These are phyloP conservation scores for Cutaneotrichosporon daszewskae DNA, from an alignment of 1,284 basidiomycete species.

Conservation along the genomic window DNA sequence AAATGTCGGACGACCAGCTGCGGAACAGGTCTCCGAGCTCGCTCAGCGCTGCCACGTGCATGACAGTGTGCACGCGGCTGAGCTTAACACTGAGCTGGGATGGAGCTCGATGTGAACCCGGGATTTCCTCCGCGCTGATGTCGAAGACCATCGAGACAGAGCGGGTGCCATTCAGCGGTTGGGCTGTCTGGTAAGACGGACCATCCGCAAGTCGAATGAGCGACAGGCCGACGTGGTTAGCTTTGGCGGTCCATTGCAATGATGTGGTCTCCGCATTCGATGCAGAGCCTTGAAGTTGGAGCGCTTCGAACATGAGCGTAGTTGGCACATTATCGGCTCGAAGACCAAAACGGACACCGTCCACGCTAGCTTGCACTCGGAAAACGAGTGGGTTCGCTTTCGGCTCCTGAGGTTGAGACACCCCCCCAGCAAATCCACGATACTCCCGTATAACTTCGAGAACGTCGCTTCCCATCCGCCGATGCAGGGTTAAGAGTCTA, in stretches of 20 bases:
- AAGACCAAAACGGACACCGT: slow-evolving; percentile 35
- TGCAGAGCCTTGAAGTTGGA: slow-evolving; percentile 27
- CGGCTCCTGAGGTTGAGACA: neutral
- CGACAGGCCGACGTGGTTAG: slow-evolving; percentile 37
- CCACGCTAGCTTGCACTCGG: slow-evolving; percentile 26
- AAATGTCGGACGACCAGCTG: slow-evolving; percentile 65
- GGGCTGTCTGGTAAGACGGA: slow-evolving; percentile 18
- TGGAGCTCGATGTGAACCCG: slow-evolving; percentile 20
- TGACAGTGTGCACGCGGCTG: slow-evolving; percentile 76
- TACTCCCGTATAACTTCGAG: slow-evolving; percentile 22
- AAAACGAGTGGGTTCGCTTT: slow-evolving; percentile 11
- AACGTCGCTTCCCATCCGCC: slow-evolving; percentile 35
- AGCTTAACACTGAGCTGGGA: slow-evolving; percentile 53
- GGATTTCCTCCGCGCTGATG: slow-evolving; percentile 49
- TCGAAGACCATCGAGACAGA: slow-evolving; percentile 80
- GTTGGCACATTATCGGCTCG: slow-evolving; percentile 41
- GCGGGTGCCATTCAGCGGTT: slow-evolving; percentile 58
- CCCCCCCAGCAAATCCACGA: slow-evolving; percentile 1
- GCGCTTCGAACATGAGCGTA: slow-evolving; percentile 38
- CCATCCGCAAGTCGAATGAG: slow-evolving; percentile 20
- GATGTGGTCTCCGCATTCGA: slow-evolving; percentile 24
- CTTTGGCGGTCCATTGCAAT: slow-evolving; percentile 37
- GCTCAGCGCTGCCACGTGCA: slow-evolving; percentile 84
- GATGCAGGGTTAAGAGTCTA: slow-evolving; percentile 39
- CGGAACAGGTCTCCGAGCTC: slow-evolving; percentile 82